Percentiles rank a stretch among this genome's conserved stretches.
Conservation (phyloP, 2,329 filamentous ascomycete genomes). For the Gaeumannomyces tritici region DNA sequence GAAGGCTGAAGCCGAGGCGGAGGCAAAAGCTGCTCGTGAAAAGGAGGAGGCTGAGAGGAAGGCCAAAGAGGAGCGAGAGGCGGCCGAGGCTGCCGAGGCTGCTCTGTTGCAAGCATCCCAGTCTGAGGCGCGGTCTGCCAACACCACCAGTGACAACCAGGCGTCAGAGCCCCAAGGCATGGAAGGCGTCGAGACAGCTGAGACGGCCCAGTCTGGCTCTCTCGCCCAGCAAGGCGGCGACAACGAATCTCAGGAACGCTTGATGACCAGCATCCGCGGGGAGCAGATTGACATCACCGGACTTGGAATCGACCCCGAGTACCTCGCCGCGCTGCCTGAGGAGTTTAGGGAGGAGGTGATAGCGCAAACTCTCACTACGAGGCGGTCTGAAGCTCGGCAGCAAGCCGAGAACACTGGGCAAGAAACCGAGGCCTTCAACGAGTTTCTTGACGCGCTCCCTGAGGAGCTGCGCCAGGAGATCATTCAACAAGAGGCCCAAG, state of each 20-base stretch:
- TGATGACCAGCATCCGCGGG: slow-evolving; percentile 77
- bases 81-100: slow-evolving; percentile 43
- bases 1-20: slow-evolving; percentile 34
- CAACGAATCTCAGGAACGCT: slow-evolving; percentile 35
- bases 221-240: slow-evolving; percentile 4
- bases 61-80: slow-evolving; percentile 50
- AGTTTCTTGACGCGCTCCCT: slow-evolving; percentile 88
- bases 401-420: slow-evolving; percentile 55
- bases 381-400: slow-evolving; percentile 67
- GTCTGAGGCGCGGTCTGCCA: slow-evolving; percentile 18
- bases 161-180: slow-evolving; percentile 29
- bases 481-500: slow-evolving; percentile 79
- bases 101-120: slow-evolving; percentile 33
- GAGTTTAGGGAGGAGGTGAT: slow-evolving; percentile 95
- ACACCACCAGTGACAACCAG: slow-evolving; percentile 18
- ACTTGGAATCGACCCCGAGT: slow-evolving; percentile 88
- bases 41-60: slow-evolving; percentile 63
- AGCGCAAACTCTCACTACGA: slow-evolving; percentile 75
- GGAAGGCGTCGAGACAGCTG: slow-evolving; percentile 57
- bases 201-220: slow-evolving; percentile 19
- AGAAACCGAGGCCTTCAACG: slow-evolving; percentile 76
- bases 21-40: slow-evolving; percentile 56
- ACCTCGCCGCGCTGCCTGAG: slow-evolving; percentile 93
- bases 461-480: slow-evolving; percentile 85
- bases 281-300: slow-evolving; percentile 88